Base-by-base conservation (phyloP, 305 asterid genomes). In the Rubia tinctorum region DNA sequence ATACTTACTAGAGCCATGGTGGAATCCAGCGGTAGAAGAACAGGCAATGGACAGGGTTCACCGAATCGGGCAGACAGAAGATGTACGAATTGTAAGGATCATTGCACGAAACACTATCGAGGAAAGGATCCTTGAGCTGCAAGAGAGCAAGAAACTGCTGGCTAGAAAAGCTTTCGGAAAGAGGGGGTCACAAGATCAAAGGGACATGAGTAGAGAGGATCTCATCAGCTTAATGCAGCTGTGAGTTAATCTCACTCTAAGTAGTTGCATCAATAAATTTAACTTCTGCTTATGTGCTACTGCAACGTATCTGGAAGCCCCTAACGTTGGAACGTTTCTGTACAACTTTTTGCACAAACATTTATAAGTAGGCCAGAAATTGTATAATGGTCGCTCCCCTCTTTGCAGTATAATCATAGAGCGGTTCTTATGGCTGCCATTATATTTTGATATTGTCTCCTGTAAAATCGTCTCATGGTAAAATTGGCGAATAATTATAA, bases 21-120 rank as follows among this genome's bases (percentile, higher is more conserved):
- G 99, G 99, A 95, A 95, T 68, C 98, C 97, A 6, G 98, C 97
- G 2, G 84, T 90, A 0, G 99, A 95, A 81, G 98, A 95, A 70
- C 99, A 95, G 79, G 99, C 98, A 1, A 89, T 95, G 98, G 99
- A 95, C 66, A 68, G 99, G 47, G 96, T 95, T 59, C 99, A 95
- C 76, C 82, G 99, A 59, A 95, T 95, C 1, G 99, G 99, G 6
- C 99, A 95, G 72, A 89, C 74, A 76, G 82, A 83, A 15, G 93
- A 89, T 0, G 98, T 95, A 42, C 85, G 79, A 79, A 78, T 95
- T 17, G 92, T 92, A 82, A 84, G 94, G 81, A 40, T 95, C 88
- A 90, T 95, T 20, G 99, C 93, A 1, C 77, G 82, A 66, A 79
- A 90, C 66, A 92, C 97, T 34, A 82, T 92, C 6, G 98, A 95